These are phyloP conservation scores for Calonectria leucothoes DNA, from an alignment of 2,329 filamentous ascomycete genomes.

Conservation along the genomic window DNA sequence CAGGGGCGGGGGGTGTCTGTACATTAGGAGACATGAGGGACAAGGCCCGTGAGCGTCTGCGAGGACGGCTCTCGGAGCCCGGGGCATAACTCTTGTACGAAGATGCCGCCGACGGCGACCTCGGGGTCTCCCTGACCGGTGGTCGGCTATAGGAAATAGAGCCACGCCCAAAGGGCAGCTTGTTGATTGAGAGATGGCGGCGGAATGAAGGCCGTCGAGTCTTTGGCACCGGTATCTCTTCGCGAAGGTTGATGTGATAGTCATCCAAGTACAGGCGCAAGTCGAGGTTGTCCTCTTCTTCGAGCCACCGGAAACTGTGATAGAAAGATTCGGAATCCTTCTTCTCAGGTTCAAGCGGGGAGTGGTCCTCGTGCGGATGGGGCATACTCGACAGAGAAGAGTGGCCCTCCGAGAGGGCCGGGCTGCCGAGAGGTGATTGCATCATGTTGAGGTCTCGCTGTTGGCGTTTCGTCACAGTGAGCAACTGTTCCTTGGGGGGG, in stretches of 20 bases:
- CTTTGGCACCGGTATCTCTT: slow-evolving; percentile 57
- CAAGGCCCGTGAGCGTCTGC: slow-evolving; percentile 65
- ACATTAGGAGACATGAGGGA: slow-evolving; percentile 63
- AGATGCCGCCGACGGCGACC: slow-evolving; percentile 38
- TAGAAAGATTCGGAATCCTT: slow-evolving; percentile 66
- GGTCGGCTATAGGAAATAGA: slow-evolving; percentile 64
- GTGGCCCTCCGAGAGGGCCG: slow-evolving; percentile 32
- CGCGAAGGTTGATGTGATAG: slow-evolving; percentile 73
- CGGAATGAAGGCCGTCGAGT: slow-evolving; percentile 71
- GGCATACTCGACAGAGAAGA: slow-evolving; percentile 42
- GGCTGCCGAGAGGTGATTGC: slow-evolving; percentile 37
- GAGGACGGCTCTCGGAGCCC: slow-evolving; percentile 51
- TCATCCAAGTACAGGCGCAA: slow-evolving; percentile 75
- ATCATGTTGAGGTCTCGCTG: slow-evolving; percentile 34
- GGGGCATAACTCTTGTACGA: slow-evolving; percentile 34
- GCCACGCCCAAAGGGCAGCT: slow-evolving; percentile 70
- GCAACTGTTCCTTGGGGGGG: slow-evolving; percentile 41
- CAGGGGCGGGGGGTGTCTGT: slow-evolving; percentile 46
- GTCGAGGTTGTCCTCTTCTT: slow-evolving; percentile 79
- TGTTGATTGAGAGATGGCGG: slow-evolving; percentile 78
- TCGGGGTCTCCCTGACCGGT: slow-evolving; percentile 53
- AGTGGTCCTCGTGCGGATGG: slow-evolving; percentile 32
- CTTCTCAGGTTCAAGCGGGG: slow-evolving; percentile 27
- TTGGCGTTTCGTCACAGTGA: slow-evolving; percentile 41
- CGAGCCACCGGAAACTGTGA: slow-evolving; percentile 79